Evolutionary conservation across 1,284 basidiomycete species (phyloP), one percentile per base, ranked within the genome.

Genomic region (Singerocomus rubriflavus): DNA sequence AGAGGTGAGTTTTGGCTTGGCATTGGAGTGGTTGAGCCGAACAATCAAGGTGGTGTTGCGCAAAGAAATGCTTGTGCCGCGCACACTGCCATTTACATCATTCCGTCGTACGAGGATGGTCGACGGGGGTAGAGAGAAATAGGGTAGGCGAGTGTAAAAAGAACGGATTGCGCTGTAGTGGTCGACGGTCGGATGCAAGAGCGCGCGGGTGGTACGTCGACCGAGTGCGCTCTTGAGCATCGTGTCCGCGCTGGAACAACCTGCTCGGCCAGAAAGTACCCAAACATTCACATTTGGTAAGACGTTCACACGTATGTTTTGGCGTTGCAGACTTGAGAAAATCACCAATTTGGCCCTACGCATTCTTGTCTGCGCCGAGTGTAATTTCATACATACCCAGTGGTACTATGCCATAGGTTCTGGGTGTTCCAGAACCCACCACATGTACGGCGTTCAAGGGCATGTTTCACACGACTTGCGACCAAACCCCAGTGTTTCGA

Each of bases 101-200:
- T 11, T 14, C 14, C 32, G 35, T 2, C 13, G 45, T 29, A 32
- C 14, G 5, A 52, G 26, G 26, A 16, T 31, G 44, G 26, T 37
- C 10, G 21, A 11, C n/a, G 6, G 14, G 38, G 47, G 36, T 17
- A 37, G 45, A 29, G 44, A 48, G 35, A 21, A 57, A 13, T 14
- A 25, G 21, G 32, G 60, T 44, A 76, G 73, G 35, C 63, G 70
- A 34, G 65, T 67, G 63, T 82, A 82, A 66, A 81, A 82, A 13
- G 62, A 67, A 48, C 75, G 73, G 35, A 82, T 78, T 40, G 73
- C 65, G 10, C 65, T 65, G 64, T 82, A 82, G 25, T 80, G 74
- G 64, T 80, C 78, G 35, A 73, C 53, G 31, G 65, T 66, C 6
- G 71, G 66, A 30, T 53, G 52, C 6, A 50, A 42, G 33, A 55